Evolutionary conservation across 1,139 yeast genomes (phyloP).

Genomic region (Meyerozyma elateridarum): DNA sequence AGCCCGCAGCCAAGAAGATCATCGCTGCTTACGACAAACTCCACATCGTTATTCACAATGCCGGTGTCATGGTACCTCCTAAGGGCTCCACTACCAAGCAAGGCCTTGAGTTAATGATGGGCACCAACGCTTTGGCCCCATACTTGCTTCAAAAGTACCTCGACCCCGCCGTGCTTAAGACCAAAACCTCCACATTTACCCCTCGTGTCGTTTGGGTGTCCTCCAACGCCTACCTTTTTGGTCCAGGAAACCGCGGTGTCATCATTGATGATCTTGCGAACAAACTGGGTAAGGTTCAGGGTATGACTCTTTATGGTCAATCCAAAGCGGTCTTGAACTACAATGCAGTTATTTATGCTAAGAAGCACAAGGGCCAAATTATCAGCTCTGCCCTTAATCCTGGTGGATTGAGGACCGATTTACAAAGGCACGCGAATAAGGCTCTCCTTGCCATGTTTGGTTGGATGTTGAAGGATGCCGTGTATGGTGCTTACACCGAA

Average conservation of each 20-base stretch:
- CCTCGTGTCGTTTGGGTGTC: conserved; percentile 45
- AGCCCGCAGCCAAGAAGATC: conserved; percentile 33
- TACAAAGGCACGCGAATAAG: conserved; percentile 25
- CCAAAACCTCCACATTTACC: conserved; percentile 11
- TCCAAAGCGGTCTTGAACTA: conserved; percentile 43
- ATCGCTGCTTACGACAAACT: conserved; percentile 13
- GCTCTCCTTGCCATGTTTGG: neutral
- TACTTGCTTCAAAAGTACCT: conserved; percentile 42
- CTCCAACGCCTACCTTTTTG: conserved; percentile 32
- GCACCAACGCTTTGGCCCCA: conserved; percentile 47
- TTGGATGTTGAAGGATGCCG: neutral
- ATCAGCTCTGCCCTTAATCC: conserved; percentile 43
- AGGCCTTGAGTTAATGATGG: conserved; percentile 45
- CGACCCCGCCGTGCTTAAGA: conserved; percentile 34
- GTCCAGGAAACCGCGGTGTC: conserved; percentile 36
- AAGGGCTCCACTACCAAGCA: conserved; percentile 31
- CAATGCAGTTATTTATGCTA: conserved; percentile 41
- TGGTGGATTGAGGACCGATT: conserved; percentile 39
- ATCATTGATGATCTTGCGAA: conserved; percentile 33
- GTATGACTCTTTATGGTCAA: conserved; percentile 33
- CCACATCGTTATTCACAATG: conserved; percentile 12
- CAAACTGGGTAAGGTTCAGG: conserved; percentile 9
- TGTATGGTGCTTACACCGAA: conserved; percentile 20
- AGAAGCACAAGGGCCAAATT: conserved; percentile 25
- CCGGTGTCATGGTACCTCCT: conserved; percentile 43